Base-by-base conservation (phyloP, 176 grass and related monocot species). In the Avena eriantha region DNA sequence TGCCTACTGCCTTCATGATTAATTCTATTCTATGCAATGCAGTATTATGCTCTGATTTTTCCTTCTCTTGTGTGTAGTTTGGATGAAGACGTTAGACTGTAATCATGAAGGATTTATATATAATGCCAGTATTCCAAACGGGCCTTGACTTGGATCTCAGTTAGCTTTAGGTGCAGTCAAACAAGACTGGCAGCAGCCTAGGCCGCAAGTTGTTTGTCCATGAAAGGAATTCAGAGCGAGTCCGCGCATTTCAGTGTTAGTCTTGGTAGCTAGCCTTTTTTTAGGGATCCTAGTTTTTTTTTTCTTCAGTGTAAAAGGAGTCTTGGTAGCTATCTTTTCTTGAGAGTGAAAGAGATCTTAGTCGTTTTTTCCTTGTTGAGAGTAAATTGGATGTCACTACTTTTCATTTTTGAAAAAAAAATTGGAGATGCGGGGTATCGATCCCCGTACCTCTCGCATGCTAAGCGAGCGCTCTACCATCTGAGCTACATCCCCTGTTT, bases 361-460 rank as follows among this genome's bases (percentile, higher is more conserved):
- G 36, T 6, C 7, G 36, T 6, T 7, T 39, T 39, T 39, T 39
- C 36, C 7, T 39, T 39, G 5, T 6, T 39, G 36, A 39, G 36
- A 39, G 0, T 39, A 39, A 39, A 39, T 6, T 0, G 36, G 36
- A 39, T 6, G 36, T 39, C 36, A 39, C 36, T 39, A 39, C 5
- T 39, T 39, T 39, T 7, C 29, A 4, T 39, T 7, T 39, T 39
- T 39, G 36, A 39, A 47, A 47, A 46, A 46, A 18, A 68, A 1
- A 6, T 2, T 95, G 86, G 90, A 98, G 96, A 98, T 94, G 90
- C 86, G 69, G 93, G 88, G 90, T 94, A 98, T 95, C 91, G 86
- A 94, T 98, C 92, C 93, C 90, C 93, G 86, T 95, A 81, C 96
- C 91, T 98, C 96, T 98, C 86, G 90, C 96, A 98, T 98, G 93